A percentile compares a stretch with the other conserved stretches of the same genome.
These are phyloP conservation scores for Plenodomus tracheiphilus DNA, from an alignment of 2,329 filamentous ascomycete species.

Conservation along the genomic window DNA sequence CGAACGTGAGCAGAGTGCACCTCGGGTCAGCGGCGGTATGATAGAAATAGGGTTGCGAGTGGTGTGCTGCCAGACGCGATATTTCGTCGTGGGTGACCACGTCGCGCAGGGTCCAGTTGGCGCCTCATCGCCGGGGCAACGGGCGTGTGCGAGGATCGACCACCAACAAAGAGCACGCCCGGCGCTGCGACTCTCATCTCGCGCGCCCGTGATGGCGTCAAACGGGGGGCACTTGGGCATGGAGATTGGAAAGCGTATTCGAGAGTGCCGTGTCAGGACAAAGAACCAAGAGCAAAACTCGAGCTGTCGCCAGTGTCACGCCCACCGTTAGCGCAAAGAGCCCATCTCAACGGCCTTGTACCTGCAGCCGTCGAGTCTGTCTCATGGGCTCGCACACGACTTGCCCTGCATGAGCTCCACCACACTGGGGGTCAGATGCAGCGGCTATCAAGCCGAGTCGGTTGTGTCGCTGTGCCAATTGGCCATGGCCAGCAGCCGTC, in stretches of 20 bases:
- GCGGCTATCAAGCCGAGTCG: constrained; percentile 2
- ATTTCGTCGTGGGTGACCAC: constrained; percentile 20
- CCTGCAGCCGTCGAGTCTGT: constrained; percentile 11
- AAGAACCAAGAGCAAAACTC: neutral
- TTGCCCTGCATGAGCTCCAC: constrained; percentile 17
- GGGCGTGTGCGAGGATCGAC: constrained; percentile 1
- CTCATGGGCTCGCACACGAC: constrained; percentile 1
- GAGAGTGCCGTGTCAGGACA: neutral
- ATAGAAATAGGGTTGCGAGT: constrained; percentile 36
- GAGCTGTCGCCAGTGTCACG: too few relatives aligned
- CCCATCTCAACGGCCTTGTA: neutral
- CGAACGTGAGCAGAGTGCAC: constrained; percentile 28
- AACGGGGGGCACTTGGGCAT: neutral
- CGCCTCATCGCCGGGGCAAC: constrained; percentile 33
- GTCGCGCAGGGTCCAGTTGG: constrained; percentile 16
- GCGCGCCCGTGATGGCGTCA: neutral
- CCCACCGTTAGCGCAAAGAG: neutral
- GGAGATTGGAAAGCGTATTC: neutral
- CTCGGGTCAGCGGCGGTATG: constrained; percentile 17
- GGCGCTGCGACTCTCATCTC: neutral
- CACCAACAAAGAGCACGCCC: constrained; percentile 7
- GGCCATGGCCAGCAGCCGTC: too few relatives aligned
- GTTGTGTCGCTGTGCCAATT: constrained; percentile 5
- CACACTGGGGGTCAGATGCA: constrained; percentile 4
- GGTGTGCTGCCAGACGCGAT: constrained; percentile 5